Conservation (phyloP, 345 rosid species). For the Rhizophora apiculata region DNA sequence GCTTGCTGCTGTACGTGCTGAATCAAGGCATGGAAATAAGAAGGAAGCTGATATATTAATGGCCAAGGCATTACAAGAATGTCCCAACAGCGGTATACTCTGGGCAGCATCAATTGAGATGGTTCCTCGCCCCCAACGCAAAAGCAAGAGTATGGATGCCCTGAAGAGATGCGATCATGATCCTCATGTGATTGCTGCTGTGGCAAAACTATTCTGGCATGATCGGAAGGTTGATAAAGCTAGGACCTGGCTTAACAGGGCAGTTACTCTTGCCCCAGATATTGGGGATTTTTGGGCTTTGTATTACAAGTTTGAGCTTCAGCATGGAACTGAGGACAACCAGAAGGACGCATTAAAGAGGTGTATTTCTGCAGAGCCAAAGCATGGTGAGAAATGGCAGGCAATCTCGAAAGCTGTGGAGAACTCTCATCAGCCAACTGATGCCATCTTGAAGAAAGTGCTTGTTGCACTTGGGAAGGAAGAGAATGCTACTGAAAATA, state of each 20-base stretch:
- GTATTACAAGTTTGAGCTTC: constrained; percentile 83
- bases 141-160: constrained; percentile 69
- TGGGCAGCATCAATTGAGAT: constrained; percentile 90
- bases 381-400: constrained; percentile 93
- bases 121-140: constrained; percentile 77
- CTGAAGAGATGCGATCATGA: constrained; percentile 75
- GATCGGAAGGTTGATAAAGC: constrained; percentile 93
- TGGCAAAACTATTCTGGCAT: constrained; percentile 85
- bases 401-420: constrained; percentile 75
- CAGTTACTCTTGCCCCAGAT: constrained; percentile 79
- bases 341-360: constrained; percentile 76
- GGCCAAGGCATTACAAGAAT: constrained; percentile 95
- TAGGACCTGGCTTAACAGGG: constrained; percentile 69
- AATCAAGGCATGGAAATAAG: constrained; percentile 67
- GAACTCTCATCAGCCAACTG: constrained; percentile 81
- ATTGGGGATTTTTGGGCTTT: constrained; percentile 90
- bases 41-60: constrained; percentile 78
- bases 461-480: constrained; percentile 71
- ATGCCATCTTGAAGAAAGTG: constrained; percentile 73
- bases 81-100: constrained; percentile 80
- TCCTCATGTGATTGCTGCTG: constrained; percentile 81
- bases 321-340: constrained; percentile 71
- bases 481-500: constrained; percentile 62
- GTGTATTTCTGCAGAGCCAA: constrained; percentile 75
- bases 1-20: constrained; percentile 89